Evolutionary conservation across 257 asterid genomes (phyloP), one percentile per base, ranked within the genome.

Genomic region (Lavandula angustifolia): DNA sequence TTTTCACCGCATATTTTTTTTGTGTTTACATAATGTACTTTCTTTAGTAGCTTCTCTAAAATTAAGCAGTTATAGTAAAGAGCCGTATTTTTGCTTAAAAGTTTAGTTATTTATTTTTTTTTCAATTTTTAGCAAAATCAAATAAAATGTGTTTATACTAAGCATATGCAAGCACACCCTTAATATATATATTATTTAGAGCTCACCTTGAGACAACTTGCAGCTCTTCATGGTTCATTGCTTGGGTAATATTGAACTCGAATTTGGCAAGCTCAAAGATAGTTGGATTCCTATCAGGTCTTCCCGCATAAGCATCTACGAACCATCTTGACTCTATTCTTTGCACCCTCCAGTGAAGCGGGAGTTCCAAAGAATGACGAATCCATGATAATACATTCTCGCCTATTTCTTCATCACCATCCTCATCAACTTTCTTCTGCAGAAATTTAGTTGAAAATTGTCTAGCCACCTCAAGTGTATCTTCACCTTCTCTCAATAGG

Each of bases 401-500:
- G 12, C 14, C 44, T 3, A 18, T 50, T 10, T 9, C 14, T 7
- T 22, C 7, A 17, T 22, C 37, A 29, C 8, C n/a, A 17, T n/a
- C 57, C 11, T 55, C 37, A 27, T 37, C 54, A 33, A 73, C 22
- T 6, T 49, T 52, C 31, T 67, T 11, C 40, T 47, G 46, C 1
- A 77, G 54, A 62, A 17, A 50, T 12, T 44, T 6, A 9, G 50
- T 69, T 8, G 79, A 40, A 6, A 69, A 73, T 13, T 17, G 16
- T 41, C 42, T 48, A 2, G 68, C 79, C 13, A 6, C 18, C 22
- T 64, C 82, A 37, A 77, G 22, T 14, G 68, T 64, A 14, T 56
- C 53, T 38, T 77, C 82, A 31, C 60, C 73, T 29, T 69, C 68
- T 27, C 38, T 49, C 43, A 58, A 33, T 2, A 69, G 57, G 49